These are phyloP conservation scores for Lentinula detonsa DNA, from an alignment of 768 basidiomycete genomes.

Conservation along the genomic window DNA sequence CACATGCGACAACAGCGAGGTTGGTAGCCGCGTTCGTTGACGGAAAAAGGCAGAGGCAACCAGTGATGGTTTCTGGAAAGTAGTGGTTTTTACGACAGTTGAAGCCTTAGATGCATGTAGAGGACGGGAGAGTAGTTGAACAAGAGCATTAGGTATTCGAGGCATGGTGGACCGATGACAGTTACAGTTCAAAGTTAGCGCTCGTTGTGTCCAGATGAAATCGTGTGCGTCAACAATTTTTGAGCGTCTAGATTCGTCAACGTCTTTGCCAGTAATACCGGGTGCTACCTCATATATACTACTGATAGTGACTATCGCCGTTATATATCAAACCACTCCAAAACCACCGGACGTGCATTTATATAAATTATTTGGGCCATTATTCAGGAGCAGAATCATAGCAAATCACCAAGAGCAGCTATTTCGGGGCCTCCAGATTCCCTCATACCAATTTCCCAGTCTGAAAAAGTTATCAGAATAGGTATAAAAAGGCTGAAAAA, in stretches of 20 bases:
- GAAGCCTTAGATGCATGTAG: not conserved
- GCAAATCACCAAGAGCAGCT: slow-evolving; percentile 71
- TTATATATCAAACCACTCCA: no score
- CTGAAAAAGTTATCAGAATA: slow-evolving; percentile 29
- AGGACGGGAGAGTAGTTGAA: slow-evolving; percentile 1
- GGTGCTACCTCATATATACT: no score
- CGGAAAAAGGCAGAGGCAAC: not conserved
- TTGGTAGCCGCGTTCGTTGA: not conserved
- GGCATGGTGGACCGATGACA: not conserved
- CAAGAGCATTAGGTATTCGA: not conserved
- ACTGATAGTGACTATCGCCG: no score
- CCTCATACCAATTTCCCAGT: slow-evolving; percentile 94
- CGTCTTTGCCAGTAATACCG: no score
- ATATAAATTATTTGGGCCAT: not conserved
- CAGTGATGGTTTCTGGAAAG: not conserved
- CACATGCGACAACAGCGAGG: not conserved
- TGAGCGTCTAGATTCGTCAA: no score
- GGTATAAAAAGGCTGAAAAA: slow-evolving; percentile 2
- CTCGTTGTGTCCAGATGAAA: not conserved
- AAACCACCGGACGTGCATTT: not conserved
- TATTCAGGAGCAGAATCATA: slow-evolving; percentile 34
- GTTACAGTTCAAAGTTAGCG: not conserved
- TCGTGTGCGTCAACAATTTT: no score
- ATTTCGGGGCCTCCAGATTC: slow-evolving; percentile 83
- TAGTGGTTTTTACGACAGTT: not conserved